These are phyloP conservation scores for Cenococcum geophilum DNA, from an alignment of 495 filamentous ascomycete species.

Conservation along the genomic window DNA sequence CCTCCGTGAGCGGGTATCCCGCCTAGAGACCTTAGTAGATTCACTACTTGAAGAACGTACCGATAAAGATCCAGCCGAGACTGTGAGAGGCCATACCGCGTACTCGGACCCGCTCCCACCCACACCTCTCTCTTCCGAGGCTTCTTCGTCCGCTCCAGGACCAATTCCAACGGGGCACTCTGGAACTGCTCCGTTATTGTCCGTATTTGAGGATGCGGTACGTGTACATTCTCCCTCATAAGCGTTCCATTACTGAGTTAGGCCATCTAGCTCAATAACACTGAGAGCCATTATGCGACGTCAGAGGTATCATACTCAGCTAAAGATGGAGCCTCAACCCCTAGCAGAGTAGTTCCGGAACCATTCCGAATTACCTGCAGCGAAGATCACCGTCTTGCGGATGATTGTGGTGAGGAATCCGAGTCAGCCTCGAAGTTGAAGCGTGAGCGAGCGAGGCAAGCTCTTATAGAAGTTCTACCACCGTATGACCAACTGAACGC, in stretches of 20 bases:
- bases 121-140: constrained; percentile 27
- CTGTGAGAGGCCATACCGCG: constrained; percentile 8
- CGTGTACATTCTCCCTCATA: neutral
- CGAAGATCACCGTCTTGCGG: constrained; percentile 10
- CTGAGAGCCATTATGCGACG: constrained; percentile 10
- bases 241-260: neutral
- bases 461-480: constrained; percentile 22
- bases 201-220: constrained; percentile 31
- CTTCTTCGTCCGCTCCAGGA: constrained; percentile 17
- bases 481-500: constrained; percentile 22
- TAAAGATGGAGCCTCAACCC: constrained; percentile 9
- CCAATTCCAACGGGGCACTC: constrained; percentile 2
- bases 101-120: constrained; percentile 11
- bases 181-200: constrained; percentile 25
- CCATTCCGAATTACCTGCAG: constrained; percentile 17
- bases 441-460: constrained; percentile 20
- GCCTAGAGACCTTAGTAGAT: constrained; percentile 34
- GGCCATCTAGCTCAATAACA: constrained; percentile 27
- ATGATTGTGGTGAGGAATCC: constrained; percentile 11
- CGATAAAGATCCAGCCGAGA: constrained; percentile 19
- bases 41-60: constrained; percentile 27
- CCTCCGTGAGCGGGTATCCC: constrained; percentile 35
- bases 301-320: constrained; percentile 3
- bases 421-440: constrained; percentile 12
- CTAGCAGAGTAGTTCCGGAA: constrained; percentile 12